These are phyloP conservation scores for Lodderomyces pseudojiufengensis DNA, from an alignment of 1,139 yeast species.

Conservation along the genomic window DNA sequence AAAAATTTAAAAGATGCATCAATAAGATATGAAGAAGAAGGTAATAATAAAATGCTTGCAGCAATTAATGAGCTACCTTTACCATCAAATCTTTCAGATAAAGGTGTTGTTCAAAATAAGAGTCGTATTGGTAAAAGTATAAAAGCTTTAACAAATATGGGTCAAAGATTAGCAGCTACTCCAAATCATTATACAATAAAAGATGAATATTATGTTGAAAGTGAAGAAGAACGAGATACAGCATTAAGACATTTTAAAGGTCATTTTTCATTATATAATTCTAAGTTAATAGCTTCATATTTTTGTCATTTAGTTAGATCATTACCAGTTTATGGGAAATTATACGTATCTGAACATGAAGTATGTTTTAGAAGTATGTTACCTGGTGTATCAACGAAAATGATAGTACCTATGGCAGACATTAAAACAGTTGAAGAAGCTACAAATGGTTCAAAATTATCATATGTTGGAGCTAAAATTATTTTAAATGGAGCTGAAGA, in stretches of 20 bases:
- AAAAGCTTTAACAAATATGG: constrained; percentile 34
- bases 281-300: constrained; percentile 61
- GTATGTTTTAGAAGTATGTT: constrained; percentile 76
- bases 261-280: constrained; percentile 62
- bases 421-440: constrained; percentile 54
- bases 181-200: constrained; percentile 56
- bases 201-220: constrained; percentile 42
- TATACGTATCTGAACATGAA: constrained; percentile 64
- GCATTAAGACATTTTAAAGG: constrained; percentile 53
- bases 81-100: constrained; percentile 27
- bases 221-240: constrained; percentile 39
- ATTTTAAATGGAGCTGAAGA: constrained; percentile 74
- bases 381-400: constrained; percentile 74
- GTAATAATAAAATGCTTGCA: not conserved
- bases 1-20: constrained; percentile 24
- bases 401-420: constrained; percentile 79
- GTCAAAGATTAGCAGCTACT: constrained; percentile 59
- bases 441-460: constrained; percentile 40
- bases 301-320: constrained; percentile 67
- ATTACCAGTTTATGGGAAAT: constrained; percentile 77
- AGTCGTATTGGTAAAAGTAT: constrained; percentile 24
- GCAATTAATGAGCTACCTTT: constrained; percentile 13
- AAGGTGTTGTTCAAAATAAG: constrained; percentile 9
- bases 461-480: constrained; percentile 64
- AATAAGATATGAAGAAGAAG: constrained; percentile 18